Percentiles rank a stretch among this genome's conserved stretches.
Conservation (phyloP, 1,284 basidiomycete species). For the Ganoderma leucocontextum region DNA sequence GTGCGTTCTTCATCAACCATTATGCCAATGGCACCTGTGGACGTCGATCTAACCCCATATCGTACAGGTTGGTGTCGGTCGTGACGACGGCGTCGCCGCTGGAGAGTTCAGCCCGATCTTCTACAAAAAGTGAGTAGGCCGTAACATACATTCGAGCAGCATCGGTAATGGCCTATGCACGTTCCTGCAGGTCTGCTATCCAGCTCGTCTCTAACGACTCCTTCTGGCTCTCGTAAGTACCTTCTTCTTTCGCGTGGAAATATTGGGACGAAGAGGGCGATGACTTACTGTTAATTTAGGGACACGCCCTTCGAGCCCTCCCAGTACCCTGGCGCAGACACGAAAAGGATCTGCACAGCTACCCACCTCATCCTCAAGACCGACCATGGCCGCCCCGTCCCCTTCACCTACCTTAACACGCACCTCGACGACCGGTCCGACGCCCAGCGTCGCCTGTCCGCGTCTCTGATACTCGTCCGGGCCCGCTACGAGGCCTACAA, state of each 20-base stretch:
- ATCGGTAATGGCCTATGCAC: neutral
- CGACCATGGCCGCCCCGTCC: conserved; percentile 27
- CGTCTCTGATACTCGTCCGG: conserved; percentile 58
- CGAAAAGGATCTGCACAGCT: conserved; percentile 59
- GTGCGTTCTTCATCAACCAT: conserved; percentile 39
- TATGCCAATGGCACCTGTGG: neutral
- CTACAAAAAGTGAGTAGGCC: conserved; percentile 55
- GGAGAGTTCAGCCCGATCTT: conserved; percentile 76
- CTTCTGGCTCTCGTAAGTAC: conserved; percentile 63
- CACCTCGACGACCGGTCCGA: conserved; percentile 66
- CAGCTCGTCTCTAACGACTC: conserved; percentile 54
- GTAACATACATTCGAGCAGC: neutral
- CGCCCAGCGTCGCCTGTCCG: conserved; percentile 56
- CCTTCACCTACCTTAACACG: conserved; percentile 57
- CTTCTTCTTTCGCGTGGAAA: neutral
- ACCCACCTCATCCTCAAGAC: conserved; percentile 47
- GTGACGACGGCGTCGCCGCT: conserved; percentile 62
- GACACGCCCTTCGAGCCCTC: conserved; percentile 59
- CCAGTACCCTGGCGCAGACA: conserved; percentile 60
- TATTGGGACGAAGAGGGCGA: neutral
- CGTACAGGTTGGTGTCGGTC: conserved; percentile 63
- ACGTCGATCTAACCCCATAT: neutral
- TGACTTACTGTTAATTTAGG: conserved; percentile 35
- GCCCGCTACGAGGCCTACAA: conserved; percentile 56
- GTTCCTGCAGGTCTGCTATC: conserved; percentile 44